Conservation (phyloP, 495 filamentous ascomycete genomes). For the Hypoxylon crocopeplum region DNA sequence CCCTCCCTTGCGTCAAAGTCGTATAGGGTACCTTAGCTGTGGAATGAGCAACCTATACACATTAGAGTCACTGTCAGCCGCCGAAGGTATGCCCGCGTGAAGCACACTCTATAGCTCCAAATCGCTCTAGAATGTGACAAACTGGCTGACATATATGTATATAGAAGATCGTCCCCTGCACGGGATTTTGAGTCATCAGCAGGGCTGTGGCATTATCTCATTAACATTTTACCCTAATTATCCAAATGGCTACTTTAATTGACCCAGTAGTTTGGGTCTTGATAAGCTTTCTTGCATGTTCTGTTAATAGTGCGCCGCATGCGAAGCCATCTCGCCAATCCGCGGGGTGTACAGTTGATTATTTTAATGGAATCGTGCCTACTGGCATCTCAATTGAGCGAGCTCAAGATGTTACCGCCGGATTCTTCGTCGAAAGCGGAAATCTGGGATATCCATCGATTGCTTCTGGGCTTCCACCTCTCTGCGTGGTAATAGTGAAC, state of each 20-base stretch:
- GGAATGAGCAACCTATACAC: not conserved
- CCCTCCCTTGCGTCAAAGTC: not conserved
- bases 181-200: not conserved
- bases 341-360: slow-evolving; percentile 24
- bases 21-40: not conserved
- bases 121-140: not conserved
- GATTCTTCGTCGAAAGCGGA: slow-evolving; percentile 33
- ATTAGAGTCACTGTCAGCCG: slow-evolving; percentile 2
- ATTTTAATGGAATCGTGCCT: slow-evolving; percentile 29
- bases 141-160: slow-evolving; percentile 10
- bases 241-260: slow-evolving; percentile 22
- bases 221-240: slow-evolving; percentile 17
- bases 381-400: slow-evolving; percentile 24
- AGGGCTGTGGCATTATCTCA: not conserved
- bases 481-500: slow-evolving; percentile 58
- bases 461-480: slow-evolving; percentile 49
- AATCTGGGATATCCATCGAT: slow-evolving; percentile 51
- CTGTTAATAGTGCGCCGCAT: slow-evolving; percentile 16
- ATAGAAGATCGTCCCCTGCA: not conserved
- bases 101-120: too few species aligned
- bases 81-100: not conserved
- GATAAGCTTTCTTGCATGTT: slow-evolving; percentile 23
- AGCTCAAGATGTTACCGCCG: slow-evolving; percentile 34
- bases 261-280: slow-evolving; percentile 9
- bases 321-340: slow-evolving; percentile 31